These are phyloP conservation scores for Diutina rugosa DNA, from an alignment of 1,139 yeast genomes.

Conservation along the genomic window DNA sequence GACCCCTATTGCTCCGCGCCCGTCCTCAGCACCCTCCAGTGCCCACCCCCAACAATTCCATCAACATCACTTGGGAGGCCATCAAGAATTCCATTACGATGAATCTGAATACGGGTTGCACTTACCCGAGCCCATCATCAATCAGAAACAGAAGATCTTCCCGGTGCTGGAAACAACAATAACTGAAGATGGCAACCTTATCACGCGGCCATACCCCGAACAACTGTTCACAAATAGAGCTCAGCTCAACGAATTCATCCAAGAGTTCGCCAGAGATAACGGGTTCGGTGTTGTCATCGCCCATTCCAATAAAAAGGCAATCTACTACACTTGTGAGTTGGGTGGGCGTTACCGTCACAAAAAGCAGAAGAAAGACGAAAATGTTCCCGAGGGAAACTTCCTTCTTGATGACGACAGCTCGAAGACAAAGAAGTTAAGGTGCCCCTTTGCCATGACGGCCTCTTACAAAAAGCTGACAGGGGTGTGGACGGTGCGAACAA, in stretches of 20 bases:
- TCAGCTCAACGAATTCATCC: slow-evolving; percentile 40
- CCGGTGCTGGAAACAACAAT: slow-evolving; percentile 36
- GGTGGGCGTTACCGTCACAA: slow-evolving; percentile 48
- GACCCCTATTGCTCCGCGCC: neutral
- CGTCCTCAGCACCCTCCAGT: neutral
- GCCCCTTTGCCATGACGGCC: slow-evolving; percentile 50
- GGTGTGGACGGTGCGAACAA: slow-evolving; percentile 40
- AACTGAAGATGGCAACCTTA: slow-evolving; percentile 36
- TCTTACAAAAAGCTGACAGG: slow-evolving; percentile 35
- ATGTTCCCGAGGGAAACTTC: slow-evolving; percentile 6
- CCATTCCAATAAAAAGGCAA: slow-evolving; percentile 45
- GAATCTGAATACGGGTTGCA: slow-evolving; percentile 35
- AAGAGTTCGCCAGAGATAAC: slow-evolving; percentile 44
- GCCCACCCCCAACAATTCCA: slow-evolving; percentile 4
- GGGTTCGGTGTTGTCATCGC: slow-evolving; percentile 51
- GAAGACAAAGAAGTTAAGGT: slow-evolving; percentile 39
- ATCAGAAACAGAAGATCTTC: slow-evolving; percentile 31
- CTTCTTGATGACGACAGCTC: slow-evolving; percentile 13
- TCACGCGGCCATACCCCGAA: slow-evolving; percentile 43
- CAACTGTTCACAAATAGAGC: slow-evolving; percentile 38
- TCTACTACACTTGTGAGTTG: slow-evolving; percentile 48
- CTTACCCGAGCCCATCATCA: slow-evolving; percentile 36
- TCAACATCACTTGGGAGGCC: slow-evolving; percentile 11
- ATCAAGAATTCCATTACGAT: slow-evolving; percentile 14
- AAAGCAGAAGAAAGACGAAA: slow-evolving; percentile 17